Evolutionary conservation across 257 asterid species (phyloP).

Genomic region (Salvia miltiorrhiza): DNA sequence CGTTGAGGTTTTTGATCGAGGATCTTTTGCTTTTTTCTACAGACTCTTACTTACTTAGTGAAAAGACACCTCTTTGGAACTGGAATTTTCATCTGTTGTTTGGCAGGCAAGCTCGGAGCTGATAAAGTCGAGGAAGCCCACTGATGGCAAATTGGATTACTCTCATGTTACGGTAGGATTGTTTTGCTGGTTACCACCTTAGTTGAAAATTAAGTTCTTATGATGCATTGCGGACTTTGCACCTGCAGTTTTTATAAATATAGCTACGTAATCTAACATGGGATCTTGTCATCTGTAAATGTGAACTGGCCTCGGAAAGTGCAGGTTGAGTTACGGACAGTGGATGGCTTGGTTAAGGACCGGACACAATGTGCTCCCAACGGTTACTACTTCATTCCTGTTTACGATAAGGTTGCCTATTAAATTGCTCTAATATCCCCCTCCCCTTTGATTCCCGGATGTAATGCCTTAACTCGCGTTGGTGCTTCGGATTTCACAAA

Average conservation of each 20-base stretch:
- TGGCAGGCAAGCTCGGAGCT: constrained; percentile 70
- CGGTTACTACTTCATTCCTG: constrained; percentile 97
- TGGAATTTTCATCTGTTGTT: constrained; percentile 10
- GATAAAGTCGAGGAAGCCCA: constrained; percentile 78
- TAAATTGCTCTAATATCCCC: background rate
- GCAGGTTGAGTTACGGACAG: constrained; percentile 85
- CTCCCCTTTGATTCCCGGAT: background rate
- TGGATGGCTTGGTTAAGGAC: constrained; percentile 96
- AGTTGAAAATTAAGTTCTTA: background rate
- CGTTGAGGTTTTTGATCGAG: constrained; percentile 57
- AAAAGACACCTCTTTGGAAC: background rate
- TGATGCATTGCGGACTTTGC: background rate
- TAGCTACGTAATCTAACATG: background rate
- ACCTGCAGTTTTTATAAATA: background rate
- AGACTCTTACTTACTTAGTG: constrained; percentile 5
- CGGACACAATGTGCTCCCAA: constrained; percentile 96
- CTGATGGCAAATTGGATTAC: constrained; percentile 74
- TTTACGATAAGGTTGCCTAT: constrained; percentile 79
- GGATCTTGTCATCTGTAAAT: background rate
- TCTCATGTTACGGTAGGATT: constrained; percentile 76
- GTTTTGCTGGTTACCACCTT: background rate
- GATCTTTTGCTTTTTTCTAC: background rate
- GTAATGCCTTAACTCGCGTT: background rate
- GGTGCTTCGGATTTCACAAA: background rate
- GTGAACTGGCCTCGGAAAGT: constrained; percentile 16